Base-by-base conservation (phyloP, 176 grass and related monocot genomes). In the Zoysia japonica region DNA sequence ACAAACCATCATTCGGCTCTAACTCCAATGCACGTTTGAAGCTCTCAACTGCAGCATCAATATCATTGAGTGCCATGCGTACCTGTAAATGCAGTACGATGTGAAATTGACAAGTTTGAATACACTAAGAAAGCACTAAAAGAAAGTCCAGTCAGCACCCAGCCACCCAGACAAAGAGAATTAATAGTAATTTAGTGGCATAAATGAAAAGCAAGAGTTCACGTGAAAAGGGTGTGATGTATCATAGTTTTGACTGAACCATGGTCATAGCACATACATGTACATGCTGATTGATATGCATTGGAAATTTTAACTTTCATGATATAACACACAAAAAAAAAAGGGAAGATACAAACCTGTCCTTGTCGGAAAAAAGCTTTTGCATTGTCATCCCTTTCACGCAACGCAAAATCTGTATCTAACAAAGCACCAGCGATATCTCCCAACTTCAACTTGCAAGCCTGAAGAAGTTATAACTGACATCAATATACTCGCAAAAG, bases 331-430 rank as follows among this genome's bases (percentile, higher is more conserved):
- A 49, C 1, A 61, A 15, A 56, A 5, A 57, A 2, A 9, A 73
- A 45, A 15, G 9, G 28, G 28, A 8, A 38, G 51, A 67, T 16
- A 61, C 63, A 72, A 71, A 97, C 95, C 89, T 97, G 91, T 71
- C 91, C 95, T 92, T 87, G 91, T 57, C 91, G 82, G 73, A 94
- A 97, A 90, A 88, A 94, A 76, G 95, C 95, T 90, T 97, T 97
- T 47, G 89, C 87, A 75, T 97, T 93, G 51, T 88, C 89, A 45
- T 94, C 95, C 15, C 74, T 90, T 90, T 97, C 95, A 82, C 89
- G 89, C 74, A 97, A 68, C 65, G 92, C 95, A 94, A 98, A 98
- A 75, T 98, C 92, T 54, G 95, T 92, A 93, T 98, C 95, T 85
- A 94, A 85, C 56, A 98, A 77, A 78, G 95, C 92, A 85, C 95